A percentile compares a stretch with the other conserved stretches of the same genome.
These are phyloP conservation scores for Clonostachys byssicola DNA, from an alignment of 2,329 filamentous ascomycete genomes.

Conservation along the genomic window DNA sequence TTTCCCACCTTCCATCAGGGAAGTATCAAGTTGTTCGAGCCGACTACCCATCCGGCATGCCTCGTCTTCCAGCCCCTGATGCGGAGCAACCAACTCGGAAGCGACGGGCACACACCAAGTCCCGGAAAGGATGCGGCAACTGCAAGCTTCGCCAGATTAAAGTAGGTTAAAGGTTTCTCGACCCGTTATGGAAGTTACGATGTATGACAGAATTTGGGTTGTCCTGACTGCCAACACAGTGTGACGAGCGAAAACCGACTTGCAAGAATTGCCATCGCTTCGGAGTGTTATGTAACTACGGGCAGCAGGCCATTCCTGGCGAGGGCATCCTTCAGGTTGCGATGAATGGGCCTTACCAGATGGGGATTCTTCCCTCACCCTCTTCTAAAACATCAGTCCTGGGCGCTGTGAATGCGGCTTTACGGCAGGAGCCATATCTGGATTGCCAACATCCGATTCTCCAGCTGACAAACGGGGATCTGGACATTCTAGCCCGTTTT, in stretches of 20 bases:
- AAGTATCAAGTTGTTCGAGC: neutral
- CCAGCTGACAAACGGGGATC: neutral
- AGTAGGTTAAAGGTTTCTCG: neutral
- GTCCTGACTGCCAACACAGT: neutral
- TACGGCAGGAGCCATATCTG: neutral
- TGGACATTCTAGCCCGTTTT: neutral
- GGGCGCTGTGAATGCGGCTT: neutral
- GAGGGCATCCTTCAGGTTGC: no score
- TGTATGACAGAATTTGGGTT: neutral
- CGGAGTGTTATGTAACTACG: neutral
- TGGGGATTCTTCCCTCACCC: no score
- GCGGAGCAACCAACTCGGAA: neutral
- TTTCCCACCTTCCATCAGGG: neutral
- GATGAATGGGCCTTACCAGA: no score
- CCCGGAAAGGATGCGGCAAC: neutral
- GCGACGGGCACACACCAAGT: neutral
- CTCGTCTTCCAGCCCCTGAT: neutral
- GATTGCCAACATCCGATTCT: neutral
- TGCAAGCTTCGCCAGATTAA: neutral
- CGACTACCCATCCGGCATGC: neutral
- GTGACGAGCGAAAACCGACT: neutral
- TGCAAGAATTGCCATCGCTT: neutral
- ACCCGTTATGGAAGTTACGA: neutral
- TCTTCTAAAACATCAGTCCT: neutral
- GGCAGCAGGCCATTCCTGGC: neutral